A percentile compares a stretch with the other conserved stretches of the same genome.
These are phyloP conservation scores for Xanthoconium separans DNA, from an alignment of 1,284 basidiomycete genomes.

Conservation along the genomic window DNA sequence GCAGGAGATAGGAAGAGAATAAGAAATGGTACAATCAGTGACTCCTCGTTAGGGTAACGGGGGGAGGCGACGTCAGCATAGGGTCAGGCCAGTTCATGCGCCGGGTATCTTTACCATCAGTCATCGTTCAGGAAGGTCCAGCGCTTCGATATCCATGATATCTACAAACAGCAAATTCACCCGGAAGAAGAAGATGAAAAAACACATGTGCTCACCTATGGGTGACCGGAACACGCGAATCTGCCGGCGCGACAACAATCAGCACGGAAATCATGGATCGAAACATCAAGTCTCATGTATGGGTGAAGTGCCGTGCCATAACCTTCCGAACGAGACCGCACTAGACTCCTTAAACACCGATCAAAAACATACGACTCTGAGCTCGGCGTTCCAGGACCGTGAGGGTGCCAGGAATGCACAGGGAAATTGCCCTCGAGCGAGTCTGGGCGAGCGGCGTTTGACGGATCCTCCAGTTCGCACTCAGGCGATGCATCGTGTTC, in stretches of 20 bases:
- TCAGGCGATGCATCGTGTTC: conserved; percentile 33
- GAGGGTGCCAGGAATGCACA: conserved; percentile 23
- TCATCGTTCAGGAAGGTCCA: conserved; percentile 9
- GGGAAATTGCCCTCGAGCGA: conserved; percentile 28
- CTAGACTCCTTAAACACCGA: conserved; percentile 25
- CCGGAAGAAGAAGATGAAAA: neutral
- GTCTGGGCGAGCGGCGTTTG: conserved; percentile 11
- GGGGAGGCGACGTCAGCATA: neutral
- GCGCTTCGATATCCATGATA: conserved; percentile 28
- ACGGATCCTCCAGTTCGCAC: conserved; percentile 29
- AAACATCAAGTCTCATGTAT: conserved; percentile 25
- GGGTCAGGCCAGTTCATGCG: neutral
- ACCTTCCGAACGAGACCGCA: conserved; percentile 34
- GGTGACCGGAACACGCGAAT: conserved; percentile 32
- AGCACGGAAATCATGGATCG: conserved; percentile 6
- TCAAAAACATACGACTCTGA: conserved; percentile 33
- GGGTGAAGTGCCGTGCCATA: conserved; percentile 25
- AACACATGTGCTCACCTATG: conserved; percentile 22
- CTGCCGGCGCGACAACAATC: conserved; percentile 16
- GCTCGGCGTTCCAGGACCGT: conserved; percentile 15
- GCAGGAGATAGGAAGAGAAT: neutral
- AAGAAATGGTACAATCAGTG: neutral
- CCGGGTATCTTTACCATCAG: conserved; percentile 6
- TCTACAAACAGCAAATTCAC: conserved; percentile 19
- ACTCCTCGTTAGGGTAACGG: neutral